Evolutionary conservation across 2,329 filamentous ascomycete genomes (phyloP).

Genomic region (Hypoxylon sp.): DNA sequence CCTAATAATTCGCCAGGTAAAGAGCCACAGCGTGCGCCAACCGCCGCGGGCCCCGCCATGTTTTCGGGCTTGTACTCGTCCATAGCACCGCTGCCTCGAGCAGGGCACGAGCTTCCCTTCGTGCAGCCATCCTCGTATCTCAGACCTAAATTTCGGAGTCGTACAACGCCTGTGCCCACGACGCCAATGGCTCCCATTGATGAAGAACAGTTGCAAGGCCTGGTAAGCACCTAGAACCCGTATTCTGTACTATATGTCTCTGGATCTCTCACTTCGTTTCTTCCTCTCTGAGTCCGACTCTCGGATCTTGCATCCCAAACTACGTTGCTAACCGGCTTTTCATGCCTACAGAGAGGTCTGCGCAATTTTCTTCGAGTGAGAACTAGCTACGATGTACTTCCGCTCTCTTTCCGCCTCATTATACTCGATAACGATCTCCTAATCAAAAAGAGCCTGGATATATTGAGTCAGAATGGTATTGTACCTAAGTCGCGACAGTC

Average conservation of each 20-base stretch:
- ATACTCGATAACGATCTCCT: constrained; percentile 94
- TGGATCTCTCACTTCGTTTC: constrained; percentile 9
- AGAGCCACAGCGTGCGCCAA: constrained; percentile 46
- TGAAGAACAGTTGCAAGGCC: constrained; percentile 81
- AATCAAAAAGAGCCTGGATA: constrained; percentile 96
- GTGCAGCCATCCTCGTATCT: constrained; percentile 73
- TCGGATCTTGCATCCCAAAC: constrained; percentile 12
- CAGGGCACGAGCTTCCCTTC: constrained; percentile 67
- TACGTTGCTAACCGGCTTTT: constrained; percentile 36
- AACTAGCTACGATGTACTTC: constrained; percentile 97
- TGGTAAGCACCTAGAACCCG: constrained; percentile 68
- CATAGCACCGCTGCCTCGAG: constrained; percentile 49
- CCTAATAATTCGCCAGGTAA: constrained; percentile 41
- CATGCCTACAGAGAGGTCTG: constrained; percentile 77
- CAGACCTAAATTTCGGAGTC: constrained; percentile 57
- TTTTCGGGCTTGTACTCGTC: constrained; percentile 36
- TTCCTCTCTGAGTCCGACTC: constrained; percentile 32
- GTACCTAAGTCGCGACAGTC: constrained; percentile 13
- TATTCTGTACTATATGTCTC: constrained; percentile 7
- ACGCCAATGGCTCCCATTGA: constrained; percentile 73
- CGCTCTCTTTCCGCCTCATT: constrained; percentile 94
- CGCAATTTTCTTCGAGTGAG: constrained; percentile 96
- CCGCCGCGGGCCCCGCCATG: constrained; percentile 40
- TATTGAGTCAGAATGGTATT: constrained; percentile 93
- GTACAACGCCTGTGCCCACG: constrained; percentile 59